Evolutionary conservation across 225 moss, liverwort and hornwort species (phyloP), one percentile per base, ranked within the genome.

Genomic region (Anthoceros angustus): DNA sequence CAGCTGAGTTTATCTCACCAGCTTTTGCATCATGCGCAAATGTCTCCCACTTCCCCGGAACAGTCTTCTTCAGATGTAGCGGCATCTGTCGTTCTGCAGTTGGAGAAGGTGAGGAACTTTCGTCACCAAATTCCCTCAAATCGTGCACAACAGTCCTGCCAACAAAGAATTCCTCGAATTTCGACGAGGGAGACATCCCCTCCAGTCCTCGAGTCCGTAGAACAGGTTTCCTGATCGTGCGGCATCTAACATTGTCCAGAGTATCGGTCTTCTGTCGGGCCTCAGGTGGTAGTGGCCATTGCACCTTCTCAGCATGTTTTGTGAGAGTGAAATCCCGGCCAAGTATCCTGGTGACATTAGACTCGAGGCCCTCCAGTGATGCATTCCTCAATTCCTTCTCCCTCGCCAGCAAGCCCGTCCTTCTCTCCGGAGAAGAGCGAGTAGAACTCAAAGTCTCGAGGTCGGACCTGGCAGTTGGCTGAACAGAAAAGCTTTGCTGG

Each of bases 401-500:
- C 55, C 55, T 18, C 18, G 16, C 18, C 8, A 15, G 14, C 16
- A 55, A 20, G 55, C 55, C 7, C 23, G 18, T 55, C 16, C n/a
- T 18, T 20, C 23, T 55, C 55, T 18, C n/a, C n/a, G 55, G 55
- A 55, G 55, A 55, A 15, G 55, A 55, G n/a, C 55, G 55, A 18
- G 55, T 55, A 23, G 55, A 55, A 23, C 55, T 55, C 55, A 55
- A 15, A 15, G 8, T 55, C 55, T 55, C 55, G n/a, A 20, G 0
- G 55, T 55, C 55, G 55, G 55, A 55, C 14, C 55, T 55, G 12
- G 55, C 55, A 55, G 55, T 55, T 20, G 18, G 55, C 55, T 55
- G 55, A 55, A 23, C 55, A 55, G 55, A 55, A 18, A 15, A 55
- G 55, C 55, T 55, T 55, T 15, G 12, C n/a, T 55, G 23, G 55